phyloP scores from a whole-genome alignment of 208 protist genomes.

The Spongospora subterranea region DNA sequence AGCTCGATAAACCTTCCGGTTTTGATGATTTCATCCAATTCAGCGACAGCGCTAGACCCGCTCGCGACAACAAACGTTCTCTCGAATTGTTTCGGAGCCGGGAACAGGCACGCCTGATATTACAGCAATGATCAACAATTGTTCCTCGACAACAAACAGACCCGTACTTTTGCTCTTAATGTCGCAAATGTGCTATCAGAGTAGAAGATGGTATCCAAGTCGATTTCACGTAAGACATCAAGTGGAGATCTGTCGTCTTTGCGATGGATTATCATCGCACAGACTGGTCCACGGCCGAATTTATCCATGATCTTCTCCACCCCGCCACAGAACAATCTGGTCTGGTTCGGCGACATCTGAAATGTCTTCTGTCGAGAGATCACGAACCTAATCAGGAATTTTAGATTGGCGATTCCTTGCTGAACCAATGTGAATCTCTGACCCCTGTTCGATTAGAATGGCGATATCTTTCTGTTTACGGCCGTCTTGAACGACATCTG shows the following conservation, averaged over 20 bases:
- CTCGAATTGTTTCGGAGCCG: slow-evolving; percentile 18
- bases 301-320: neutral
- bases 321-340: neutral
- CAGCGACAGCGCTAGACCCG: neutral
- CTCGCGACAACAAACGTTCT: slow-evolving; percentile 2
- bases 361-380: slow-evolving; percentile 35
- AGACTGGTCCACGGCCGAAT: slow-evolving; percentile 17
- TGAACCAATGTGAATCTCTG: neutral
- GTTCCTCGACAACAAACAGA: neutral
- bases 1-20: neutral
- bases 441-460: slow-evolving; percentile 22
- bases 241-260: neutral
- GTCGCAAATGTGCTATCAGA: neutral
- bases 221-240: neutral
- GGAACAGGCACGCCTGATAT: neutral
- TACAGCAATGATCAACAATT: neutral
- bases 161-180: neutral
- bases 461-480: slow-evolving; percentile 3
- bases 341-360: neutral
- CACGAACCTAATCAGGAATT: neutral
- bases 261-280: neutral
- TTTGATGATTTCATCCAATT: neutral
- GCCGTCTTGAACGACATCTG: neutral
- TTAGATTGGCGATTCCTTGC: neutral
- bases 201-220: slow-evolving; percentile 13